phyloP scores from a whole-genome alignment of 371 early-diverging fungal genomes.

The Homolaphlyctis polyrhiza region DNA sequence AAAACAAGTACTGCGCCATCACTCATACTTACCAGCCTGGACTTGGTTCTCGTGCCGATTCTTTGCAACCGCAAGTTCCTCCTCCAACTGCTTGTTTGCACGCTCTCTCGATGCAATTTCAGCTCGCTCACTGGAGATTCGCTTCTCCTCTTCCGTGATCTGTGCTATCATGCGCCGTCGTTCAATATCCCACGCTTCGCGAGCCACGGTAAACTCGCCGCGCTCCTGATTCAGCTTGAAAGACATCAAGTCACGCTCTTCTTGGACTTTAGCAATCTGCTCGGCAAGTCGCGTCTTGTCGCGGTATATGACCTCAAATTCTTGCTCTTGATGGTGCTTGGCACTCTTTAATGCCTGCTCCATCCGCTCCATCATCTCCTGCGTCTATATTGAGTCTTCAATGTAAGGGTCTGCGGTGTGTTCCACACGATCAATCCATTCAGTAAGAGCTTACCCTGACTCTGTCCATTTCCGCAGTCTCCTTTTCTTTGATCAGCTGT shows the following conservation, averaged over 20 bases:
- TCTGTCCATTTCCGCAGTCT: neutral
- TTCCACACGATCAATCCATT: too few species aligned
- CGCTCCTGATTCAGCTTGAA: neutral
- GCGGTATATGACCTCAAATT: neutral
- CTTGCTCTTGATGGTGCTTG: slow-evolving; percentile 1
- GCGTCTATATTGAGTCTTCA: too few species aligned
- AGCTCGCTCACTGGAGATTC: neutral
- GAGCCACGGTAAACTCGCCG: neutral
- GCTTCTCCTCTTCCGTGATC: neutral
- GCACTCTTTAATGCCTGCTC: neutral
- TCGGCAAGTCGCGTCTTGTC: neutral
- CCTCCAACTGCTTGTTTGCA: neutral
- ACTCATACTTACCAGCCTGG: neutral
- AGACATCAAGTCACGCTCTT: neutral
- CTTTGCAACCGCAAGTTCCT: neutral
- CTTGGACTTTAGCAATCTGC: neutral
- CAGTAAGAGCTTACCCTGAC: neutral
- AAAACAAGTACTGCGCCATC: too few species aligned
- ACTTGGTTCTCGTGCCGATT: neutral
- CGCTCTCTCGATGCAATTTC: slow-evolving; percentile 1
- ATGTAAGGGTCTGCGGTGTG: too few species aligned
- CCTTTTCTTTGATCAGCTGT: neutral
- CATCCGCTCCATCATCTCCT: neutral
- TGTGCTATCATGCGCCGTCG: neutral
- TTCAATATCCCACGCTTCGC: neutral